These are phyloP conservation scores for Suillus plorans DNA, from an alignment of 768 basidiomycete genomes.

Conservation along the genomic window DNA sequence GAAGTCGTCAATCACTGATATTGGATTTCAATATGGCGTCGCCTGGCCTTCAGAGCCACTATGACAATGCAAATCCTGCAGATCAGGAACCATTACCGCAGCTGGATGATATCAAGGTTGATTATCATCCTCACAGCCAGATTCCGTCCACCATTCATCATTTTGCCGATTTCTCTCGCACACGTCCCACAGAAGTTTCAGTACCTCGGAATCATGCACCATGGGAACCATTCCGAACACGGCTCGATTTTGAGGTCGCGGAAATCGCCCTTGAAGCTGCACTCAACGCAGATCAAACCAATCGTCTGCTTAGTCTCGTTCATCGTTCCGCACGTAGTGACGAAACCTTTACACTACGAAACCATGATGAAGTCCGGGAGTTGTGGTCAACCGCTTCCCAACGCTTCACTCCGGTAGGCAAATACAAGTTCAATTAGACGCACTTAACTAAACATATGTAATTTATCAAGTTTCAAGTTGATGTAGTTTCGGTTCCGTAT, in stretches of 20 bases:
- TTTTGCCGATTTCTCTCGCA: constrained; percentile 17
- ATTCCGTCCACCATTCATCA: constrained; percentile 6
- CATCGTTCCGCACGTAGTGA: constrained; percentile 1
- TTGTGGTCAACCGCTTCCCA: no score
- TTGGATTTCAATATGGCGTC: not conserved
- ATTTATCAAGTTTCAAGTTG: no score
- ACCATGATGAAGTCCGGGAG: no score
- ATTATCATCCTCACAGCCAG: no score
- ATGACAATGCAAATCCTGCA: not conserved
- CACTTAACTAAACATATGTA: no score
- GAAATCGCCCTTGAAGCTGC: constrained; percentile 22
- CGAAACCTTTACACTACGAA: constrained; percentile 18
- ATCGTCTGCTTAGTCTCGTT: constrained; percentile 20
- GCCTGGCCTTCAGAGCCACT: not conserved
- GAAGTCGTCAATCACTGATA: no score
- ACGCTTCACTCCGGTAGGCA: no score
- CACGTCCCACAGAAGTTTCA: not conserved
- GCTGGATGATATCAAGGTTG: no score
- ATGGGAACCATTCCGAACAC: constrained; percentile 30
- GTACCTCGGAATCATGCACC: constrained; percentile 17
- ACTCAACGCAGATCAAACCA: constrained; percentile 18
- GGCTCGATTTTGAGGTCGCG: constrained; percentile 31
- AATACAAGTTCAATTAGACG: no score
- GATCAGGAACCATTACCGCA: not conserved
- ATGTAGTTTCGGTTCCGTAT: no score